A percentile compares a stretch with the other conserved stretches of the same genome.
These are phyloP conservation scores for Dipodascus albidus DNA, from an alignment of 805 yeast genomes.

Conservation along the genomic window DNA sequence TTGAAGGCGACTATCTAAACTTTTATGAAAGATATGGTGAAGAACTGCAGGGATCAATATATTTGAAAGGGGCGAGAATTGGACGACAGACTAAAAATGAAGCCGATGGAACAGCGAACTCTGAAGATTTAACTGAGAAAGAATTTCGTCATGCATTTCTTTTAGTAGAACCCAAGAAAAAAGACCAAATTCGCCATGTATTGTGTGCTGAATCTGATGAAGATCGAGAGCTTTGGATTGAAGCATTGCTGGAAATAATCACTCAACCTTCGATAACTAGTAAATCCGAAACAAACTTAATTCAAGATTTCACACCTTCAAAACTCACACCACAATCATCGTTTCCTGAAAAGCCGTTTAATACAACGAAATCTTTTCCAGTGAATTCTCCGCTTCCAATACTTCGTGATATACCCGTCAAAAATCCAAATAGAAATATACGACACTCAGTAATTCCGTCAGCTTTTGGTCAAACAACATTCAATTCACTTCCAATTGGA, in stretches of 20 bases:
- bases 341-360: not conserved
- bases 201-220: slow-evolving; percentile 71
- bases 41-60: slow-evolving; percentile 39
- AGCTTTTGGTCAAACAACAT: not conserved
- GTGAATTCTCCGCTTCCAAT: not conserved
- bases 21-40: slow-evolving; percentile 50
- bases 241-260: slow-evolving; percentile 26
- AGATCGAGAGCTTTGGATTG: slow-evolving; percentile 68
- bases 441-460: not conserved
- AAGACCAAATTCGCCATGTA: slow-evolving; percentile 32
- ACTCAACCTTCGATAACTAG: slow-evolving; percentile 14
- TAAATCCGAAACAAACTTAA: not conserved
- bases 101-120: slow-evolving; percentile 28
- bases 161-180: slow-evolving; percentile 31
- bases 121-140: slow-evolving; percentile 19
- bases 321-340: not conserved
- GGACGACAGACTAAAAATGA: slow-evolving; percentile 32
- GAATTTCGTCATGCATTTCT: slow-evolving; percentile 45
- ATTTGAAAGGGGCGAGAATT: slow-evolving; percentile 40
- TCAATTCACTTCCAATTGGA: not conserved
- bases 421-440: not conserved
- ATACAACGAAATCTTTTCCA: not conserved
- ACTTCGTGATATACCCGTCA: not conserved
- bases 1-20: slow-evolving; percentile 47
- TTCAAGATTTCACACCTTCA: not conserved